These are phyloP conservation scores for Erythrobasidium yunnanense DNA, from an alignment of 768 basidiomycete species.

Conservation along the genomic window DNA sequence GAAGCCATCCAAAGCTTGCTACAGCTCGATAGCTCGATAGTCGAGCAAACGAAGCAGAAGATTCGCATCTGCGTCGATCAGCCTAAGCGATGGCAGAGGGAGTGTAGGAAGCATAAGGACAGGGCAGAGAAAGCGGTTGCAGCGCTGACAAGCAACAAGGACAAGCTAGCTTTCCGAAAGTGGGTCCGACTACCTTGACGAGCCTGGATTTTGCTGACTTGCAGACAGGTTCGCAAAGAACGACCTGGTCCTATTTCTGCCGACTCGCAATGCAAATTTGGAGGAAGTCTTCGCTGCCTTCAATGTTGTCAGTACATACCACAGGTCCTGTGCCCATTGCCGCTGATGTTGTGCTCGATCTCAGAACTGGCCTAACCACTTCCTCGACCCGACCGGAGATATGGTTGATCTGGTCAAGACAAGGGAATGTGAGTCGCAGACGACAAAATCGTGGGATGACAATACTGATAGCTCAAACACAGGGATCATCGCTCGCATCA, in stretches of 20 bases:
- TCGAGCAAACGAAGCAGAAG: constrained; percentile 39
- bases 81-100: constrained; percentile 89
- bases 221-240: constrained; percentile 62
- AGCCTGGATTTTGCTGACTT: no score
- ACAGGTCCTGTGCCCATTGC: neutral
- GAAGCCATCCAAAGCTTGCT: neutral
- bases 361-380: constrained; percentile 84
- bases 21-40: constrained; percentile 27
- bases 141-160: constrained; percentile 50
- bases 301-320: constrained; percentile 51
- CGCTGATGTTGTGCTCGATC: neutral
- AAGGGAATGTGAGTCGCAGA: constrained; percentile 52
- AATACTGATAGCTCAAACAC: neutral
- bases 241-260: constrained; percentile 87
- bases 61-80: constrained; percentile 44
- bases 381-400: constrained; percentile 74
- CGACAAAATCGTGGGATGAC: neutral
- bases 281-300: constrained; percentile 99
- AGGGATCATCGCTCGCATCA: constrained; percentile 83
- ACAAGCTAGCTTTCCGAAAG: constrained; percentile 91
- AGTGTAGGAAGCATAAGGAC: constrained; percentile 89
- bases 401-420: constrained; percentile 79
- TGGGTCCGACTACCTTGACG: constrained; percentile 12
- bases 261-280: constrained; percentile 82
- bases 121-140: constrained; percentile 48